Conservation (phyloP, 306 rosid species). For the Cicer pinnatifidum region DNA sequence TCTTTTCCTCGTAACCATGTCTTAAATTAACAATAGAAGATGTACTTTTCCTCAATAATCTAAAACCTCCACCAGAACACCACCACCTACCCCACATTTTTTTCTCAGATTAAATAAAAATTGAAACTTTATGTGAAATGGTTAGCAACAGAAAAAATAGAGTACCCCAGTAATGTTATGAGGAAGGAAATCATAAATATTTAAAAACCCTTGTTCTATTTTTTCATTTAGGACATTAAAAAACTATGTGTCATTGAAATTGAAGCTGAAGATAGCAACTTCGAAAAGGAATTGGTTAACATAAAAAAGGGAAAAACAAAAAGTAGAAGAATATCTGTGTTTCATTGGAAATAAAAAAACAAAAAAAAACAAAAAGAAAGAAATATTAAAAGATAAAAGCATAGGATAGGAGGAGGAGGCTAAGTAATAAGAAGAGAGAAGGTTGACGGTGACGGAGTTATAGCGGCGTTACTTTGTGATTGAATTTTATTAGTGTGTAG, state of each 20-base stretch:
- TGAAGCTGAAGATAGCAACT: slow-evolving; percentile 26
- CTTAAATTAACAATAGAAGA: slow-evolving; percentile 38
- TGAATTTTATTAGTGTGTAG: no score
- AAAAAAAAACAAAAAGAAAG: no score
- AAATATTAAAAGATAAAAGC: background rate
- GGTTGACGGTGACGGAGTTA: no score
- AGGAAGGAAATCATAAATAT: slow-evolving; percentile 7
- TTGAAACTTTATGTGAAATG: slow-evolving; percentile 8
- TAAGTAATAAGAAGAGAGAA: no score
- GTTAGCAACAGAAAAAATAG: slow-evolving; percentile 12
- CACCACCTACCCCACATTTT: slow-evolving; percentile 59
- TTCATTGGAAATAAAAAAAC: background rate
- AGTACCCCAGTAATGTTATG: background rate
- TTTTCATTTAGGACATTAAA: slow-evolving; percentile 2
- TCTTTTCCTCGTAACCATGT: slow-evolving; percentile 39
- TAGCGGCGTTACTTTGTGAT: no score
- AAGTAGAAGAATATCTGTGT: background rate
- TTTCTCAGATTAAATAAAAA: slow-evolving; percentile 8
- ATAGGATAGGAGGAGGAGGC: background rate
- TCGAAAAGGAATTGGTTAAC: slow-evolving; percentile 9
- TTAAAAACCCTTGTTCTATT: background rate
- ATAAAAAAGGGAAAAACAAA: background rate
- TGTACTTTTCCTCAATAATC: slow-evolving; percentile 43
- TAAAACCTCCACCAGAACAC: slow-evolving; percentile 34
- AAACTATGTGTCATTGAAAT: slow-evolving; percentile 3